Evolutionary conservation across 2,329 filamentous ascomycete species (phyloP).

Genomic region (Aspergillus flavus): DNA sequence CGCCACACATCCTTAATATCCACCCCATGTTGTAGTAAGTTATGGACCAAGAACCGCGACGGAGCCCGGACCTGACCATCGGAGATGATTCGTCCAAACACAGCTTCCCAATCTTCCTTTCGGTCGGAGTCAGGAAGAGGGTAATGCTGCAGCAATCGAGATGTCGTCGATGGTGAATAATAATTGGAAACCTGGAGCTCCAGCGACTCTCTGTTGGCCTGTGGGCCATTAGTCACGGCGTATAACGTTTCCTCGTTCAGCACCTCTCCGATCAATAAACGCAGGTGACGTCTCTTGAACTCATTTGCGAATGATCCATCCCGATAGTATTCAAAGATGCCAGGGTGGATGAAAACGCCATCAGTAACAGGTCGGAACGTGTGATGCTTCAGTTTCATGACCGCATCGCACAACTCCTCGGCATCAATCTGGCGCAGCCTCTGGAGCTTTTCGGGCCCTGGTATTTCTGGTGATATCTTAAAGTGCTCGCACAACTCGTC

Average conservation of each 20-base stretch:
- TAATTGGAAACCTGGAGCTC: conserved; percentile 47
- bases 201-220: conserved; percentile 36
- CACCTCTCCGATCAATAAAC: conserved; percentile 49
- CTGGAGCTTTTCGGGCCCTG: conserved; percentile 35
- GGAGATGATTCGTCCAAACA: conserved; percentile 44
- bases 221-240: conserved; percentile 43
- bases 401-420: conserved; percentile 36
- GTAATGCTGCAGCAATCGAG: conserved; percentile 41
- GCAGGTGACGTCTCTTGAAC: conserved; percentile 39
- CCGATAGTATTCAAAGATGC: conserved; percentile 44
- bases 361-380: conserved; percentile 52
- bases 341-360: conserved; percentile 42
- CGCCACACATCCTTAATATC: conserved; percentile 42
- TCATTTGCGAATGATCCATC: conserved; percentile 41
- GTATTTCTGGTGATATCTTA: conserved; percentile 23
- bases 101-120: conserved; percentile 39
- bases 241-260: conserved; percentile 50
- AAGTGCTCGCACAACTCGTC: conserved; percentile 46
- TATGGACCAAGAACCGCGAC: conserved; percentile 22
- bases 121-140: conserved; percentile 33
- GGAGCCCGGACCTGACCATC: conserved; percentile 27
- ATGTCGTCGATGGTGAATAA: conserved; percentile 44
- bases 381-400: conserved; percentile 47
- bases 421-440: conserved; percentile 35
- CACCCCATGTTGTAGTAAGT: conserved; percentile 35